Evolutionary conservation across 352 stramenopile genomes (phyloP), one percentile per base, ranked within the genome.

Genomic region (Pythium dissotocum): DNA sequence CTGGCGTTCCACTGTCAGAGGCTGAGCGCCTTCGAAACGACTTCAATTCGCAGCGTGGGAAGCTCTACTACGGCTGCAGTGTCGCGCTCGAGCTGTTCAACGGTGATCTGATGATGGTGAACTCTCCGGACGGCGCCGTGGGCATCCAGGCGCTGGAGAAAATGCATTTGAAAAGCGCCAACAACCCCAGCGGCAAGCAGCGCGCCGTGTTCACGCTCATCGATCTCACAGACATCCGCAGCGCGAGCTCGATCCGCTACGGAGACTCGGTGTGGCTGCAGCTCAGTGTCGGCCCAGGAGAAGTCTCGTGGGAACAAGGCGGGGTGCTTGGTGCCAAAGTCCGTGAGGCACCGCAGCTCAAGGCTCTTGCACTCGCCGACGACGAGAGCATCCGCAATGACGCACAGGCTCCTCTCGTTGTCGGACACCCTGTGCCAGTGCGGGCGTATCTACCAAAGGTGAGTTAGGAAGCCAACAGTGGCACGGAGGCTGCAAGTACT

Each of bases 211-310:
- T 94, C 66, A 92, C 84, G 24, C 61, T 94, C 7, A 66, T 91
- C 21, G 75, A 92, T 58, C 72, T 94, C 18, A 73, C 72, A 14
- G 86, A 94, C 52, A 68, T 88, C 7, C 73, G 77, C 63, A 94
- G 82, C 55, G 82, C 83, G 13, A 85, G 80, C 44, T 76, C 83
- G 24, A 86, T 94, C 57, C 77, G 77, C 30, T 94, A 89, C 53
- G 86, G 86, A n/a, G 83, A 90, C 69, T 77, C 81, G 10, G 82
- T 94, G 14, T 94, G 82, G 80, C 66, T 94, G 40, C 83, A 94
- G 60, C 67, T 94, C 13, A 91, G 81, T 58, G 70, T 88, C 16
- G 86, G 86, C 2, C 72, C 78, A 0, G 86, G 83, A 6, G 86
- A 94, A 52, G 75, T 71, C 1, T 83, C 80, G 42, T 94, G 85